Evolutionary conservation across 2,329 filamentous ascomycete species (phyloP).

Genomic region (Metarhizium rileyi): DNA sequence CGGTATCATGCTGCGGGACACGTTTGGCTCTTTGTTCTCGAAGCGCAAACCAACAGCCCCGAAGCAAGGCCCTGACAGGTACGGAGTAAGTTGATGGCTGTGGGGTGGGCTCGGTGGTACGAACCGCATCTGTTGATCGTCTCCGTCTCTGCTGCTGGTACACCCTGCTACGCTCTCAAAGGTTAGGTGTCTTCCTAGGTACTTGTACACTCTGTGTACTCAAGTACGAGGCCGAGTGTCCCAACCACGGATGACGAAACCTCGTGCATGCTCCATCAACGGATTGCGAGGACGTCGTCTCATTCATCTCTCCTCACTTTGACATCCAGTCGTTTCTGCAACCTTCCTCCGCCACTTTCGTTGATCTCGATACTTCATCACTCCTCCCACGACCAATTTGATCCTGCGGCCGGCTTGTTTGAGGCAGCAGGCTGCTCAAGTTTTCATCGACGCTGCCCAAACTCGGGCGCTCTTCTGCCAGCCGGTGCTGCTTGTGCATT

Average conservation of each 20-base stretch:
- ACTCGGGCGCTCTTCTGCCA: not conserved
- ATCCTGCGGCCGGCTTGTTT: not conserved
- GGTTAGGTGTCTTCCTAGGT: too few relatives aligned
- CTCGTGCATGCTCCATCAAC: conserved; percentile 7
- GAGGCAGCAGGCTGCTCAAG: not conserved
- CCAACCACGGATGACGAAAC: conserved; percentile 12
- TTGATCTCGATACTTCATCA: not conserved
- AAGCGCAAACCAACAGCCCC: too few relatives aligned
- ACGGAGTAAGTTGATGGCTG: too few relatives aligned
- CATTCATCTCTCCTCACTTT: conserved; percentile 3
- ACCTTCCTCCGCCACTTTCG: not conserved
- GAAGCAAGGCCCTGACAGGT: too few relatives aligned
- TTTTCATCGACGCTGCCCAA: not conserved
- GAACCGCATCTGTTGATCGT: too few relatives aligned
- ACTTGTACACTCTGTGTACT: too few relatives aligned
- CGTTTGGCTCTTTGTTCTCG: too few relatives aligned
- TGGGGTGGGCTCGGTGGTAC: too few relatives aligned
- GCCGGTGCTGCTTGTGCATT: not conserved
- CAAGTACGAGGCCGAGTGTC: too few relatives aligned
- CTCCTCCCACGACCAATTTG: not conserved
- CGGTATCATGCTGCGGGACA: too few relatives aligned
- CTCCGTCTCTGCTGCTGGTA: too few relatives aligned
- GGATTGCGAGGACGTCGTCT: not conserved
- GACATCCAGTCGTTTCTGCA: not conserved
- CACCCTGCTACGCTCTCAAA: too few relatives aligned